Conservation (phyloP, 225 moss, liverwort and hornwort genomes). For the Sphagnum contortum region DNA sequence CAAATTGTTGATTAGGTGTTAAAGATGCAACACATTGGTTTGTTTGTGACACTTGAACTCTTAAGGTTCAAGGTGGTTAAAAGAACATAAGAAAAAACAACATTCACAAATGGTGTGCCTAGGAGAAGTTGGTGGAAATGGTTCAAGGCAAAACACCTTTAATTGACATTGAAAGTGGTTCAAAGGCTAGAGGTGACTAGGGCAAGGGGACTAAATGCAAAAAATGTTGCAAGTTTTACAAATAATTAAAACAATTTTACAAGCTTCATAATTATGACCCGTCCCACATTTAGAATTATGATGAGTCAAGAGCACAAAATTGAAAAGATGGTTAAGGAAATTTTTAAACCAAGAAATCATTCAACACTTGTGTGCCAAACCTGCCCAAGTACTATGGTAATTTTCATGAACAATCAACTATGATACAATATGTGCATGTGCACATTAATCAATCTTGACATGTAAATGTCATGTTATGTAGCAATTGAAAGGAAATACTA, state of each 20-base stretch:
- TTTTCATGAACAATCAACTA: no score
- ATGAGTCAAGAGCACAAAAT: not conserved
- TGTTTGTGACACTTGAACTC: not conserved
- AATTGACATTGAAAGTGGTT: not conserved
- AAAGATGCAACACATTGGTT: not conserved
- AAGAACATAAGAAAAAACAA: not conserved
- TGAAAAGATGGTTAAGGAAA: no score
- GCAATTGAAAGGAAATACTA: no score
- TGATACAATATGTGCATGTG: no score
- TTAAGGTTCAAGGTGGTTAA: not conserved
- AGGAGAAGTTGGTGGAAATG: not conserved
- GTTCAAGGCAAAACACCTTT: not conserved
- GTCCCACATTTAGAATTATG: not conserved
- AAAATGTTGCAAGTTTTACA: not conserved
- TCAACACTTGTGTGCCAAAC: no score
- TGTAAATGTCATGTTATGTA: no score
- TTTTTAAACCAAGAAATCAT: no score
- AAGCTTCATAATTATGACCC: not conserved
- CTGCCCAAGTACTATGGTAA: no score
- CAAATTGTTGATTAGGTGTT: not conserved
- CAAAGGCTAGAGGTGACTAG: not conserved
- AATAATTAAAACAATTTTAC: not conserved
- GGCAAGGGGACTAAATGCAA: not conserved
- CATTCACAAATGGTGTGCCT: not conserved
- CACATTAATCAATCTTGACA: no score